These are phyloP conservation scores for Trifolium pratense DNA, from an alignment of 306 rosid genomes.

Conservation along the genomic window DNA sequence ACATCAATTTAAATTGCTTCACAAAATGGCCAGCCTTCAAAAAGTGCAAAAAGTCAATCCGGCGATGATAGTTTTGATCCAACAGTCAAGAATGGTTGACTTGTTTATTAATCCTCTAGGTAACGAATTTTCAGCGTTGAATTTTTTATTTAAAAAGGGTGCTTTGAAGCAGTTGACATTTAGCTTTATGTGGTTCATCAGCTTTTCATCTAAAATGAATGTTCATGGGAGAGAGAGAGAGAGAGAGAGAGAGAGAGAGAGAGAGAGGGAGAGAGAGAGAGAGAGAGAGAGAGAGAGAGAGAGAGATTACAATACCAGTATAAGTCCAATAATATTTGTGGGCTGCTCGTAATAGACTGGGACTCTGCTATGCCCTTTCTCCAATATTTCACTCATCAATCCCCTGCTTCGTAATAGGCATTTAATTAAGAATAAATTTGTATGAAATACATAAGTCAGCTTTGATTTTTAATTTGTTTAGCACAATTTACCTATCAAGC, in stretches of 20 bases:
- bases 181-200: constrained; percentile 17
- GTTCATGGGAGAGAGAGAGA: neutral
- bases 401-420: constrained; percentile 54
- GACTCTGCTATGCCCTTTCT: constrained; percentile 94
- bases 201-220: constrained; percentile 19
- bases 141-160: neutral
- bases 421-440: constrained; percentile 31
- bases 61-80: constrained; percentile 29
- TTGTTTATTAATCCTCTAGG: neutral
- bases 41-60: too few species aligned
- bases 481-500: constrained; percentile 67
- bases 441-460: constrained; percentile 27
- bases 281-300: neutral
- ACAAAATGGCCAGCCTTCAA: neutral
- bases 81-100: neutral
- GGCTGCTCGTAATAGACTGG: constrained; percentile 92
- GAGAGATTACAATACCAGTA: constrained; percentile 57
- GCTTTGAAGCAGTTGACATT: neutral
- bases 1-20: constrained; percentile 20
- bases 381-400: constrained; percentile 75
- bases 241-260: too few species aligned
- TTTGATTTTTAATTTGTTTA: constrained; percentile 4
- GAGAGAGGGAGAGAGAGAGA: neutral
- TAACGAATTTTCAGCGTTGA: constrained; percentile 16
- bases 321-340: constrained; percentile 83